Evolutionary conservation across 192 early-diverging fungal species (phyloP).

Genomic region (Backusella westeae): DNA sequence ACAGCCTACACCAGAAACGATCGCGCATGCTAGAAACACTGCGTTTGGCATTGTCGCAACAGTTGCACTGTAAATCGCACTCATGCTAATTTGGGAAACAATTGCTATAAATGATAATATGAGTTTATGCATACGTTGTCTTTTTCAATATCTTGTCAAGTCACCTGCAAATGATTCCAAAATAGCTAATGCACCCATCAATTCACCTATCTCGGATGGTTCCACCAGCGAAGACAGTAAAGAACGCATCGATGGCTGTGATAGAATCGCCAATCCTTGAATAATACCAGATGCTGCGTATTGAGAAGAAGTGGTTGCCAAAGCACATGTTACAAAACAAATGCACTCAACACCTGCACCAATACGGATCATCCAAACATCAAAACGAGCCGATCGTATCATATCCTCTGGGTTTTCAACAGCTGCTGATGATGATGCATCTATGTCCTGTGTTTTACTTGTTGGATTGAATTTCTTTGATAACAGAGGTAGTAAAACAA

Average conservation of each 20-base stretch:
- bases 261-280: conserved; percentile 33
- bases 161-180: conserved; percentile 45
- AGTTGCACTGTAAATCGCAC: conserved; percentile 40
- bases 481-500: conserved; percentile 35
- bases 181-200: conserved; percentile 47
- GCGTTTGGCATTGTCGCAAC: conserved; percentile 39
- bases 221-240: conserved; percentile 43
- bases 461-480: conserved; percentile 20
- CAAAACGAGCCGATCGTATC: conserved; percentile 29
- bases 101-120: conserved; percentile 13
- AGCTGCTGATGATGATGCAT: background rate
- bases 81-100: conserved; percentile 40
- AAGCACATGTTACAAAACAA: conserved; percentile 27
- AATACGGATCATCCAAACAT: conserved; percentile 48
- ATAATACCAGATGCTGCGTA: conserved; percentile 22
- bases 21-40: conserved; percentile 40
- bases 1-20: conserved; percentile 18
- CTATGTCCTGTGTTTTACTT: background rate
- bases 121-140: background rate
- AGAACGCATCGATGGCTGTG: conserved; percentile 37
- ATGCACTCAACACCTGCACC: conserved; percentile 34
- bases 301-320: conserved; percentile 19
- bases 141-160: background rate
- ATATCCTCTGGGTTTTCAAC: background rate
- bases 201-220: conserved; percentile 44